These are phyloP conservation scores for Neurospora sp. DNA, from an alignment of 495 filamentous ascomycete species.

Conservation along the genomic window DNA sequence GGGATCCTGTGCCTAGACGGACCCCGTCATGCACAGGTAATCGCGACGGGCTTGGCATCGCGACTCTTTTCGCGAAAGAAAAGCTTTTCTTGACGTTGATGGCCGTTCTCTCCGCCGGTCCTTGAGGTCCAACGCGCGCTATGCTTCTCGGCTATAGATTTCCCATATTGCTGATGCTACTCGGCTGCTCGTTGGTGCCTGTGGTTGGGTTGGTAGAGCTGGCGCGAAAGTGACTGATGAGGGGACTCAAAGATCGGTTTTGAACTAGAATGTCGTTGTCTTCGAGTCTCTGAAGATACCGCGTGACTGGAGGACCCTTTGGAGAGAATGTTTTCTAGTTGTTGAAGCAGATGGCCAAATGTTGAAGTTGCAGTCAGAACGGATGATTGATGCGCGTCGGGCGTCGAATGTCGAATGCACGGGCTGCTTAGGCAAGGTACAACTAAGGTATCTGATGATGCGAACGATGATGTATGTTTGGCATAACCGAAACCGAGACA, in stretches of 20 bases:
- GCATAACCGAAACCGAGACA: neutral
- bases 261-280: neutral
- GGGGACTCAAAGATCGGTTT: neutral
- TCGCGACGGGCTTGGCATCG: neutral
- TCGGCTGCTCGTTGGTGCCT: neutral
- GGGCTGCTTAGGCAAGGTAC: neutral
- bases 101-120: neutral
- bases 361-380: neutral
- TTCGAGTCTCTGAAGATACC: neutral
- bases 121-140: neutral
- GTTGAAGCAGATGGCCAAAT: neutral
- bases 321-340: neutral
- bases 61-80: neutral
- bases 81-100: neutral
- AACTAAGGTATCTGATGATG: neutral
- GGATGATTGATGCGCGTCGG: neutral
- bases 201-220: neutral
- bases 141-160: neutral
- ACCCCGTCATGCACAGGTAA: neutral
- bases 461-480: neutral
- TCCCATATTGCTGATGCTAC: neutral
- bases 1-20: neutral
- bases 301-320: neutral
- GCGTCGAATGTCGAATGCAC: neutral
- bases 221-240: neutral